Base-by-base conservation (phyloP, 768 basidiomycete species). In the Naganishia randhawae region DNA sequence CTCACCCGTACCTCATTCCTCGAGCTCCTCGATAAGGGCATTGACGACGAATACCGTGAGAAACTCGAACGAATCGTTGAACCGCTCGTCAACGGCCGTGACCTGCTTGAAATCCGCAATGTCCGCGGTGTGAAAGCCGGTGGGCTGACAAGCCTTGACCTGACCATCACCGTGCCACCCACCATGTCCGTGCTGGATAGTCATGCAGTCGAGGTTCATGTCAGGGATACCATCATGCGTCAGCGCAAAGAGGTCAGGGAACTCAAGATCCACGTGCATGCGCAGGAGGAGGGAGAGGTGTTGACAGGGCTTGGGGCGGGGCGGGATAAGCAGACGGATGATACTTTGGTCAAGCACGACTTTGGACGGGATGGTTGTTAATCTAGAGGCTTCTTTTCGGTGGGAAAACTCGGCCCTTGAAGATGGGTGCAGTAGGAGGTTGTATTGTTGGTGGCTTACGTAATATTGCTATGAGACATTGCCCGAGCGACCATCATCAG, bases 11-110 rank as follows among this genome's bases (percentile, higher is more conserved):
- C 86, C 17, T 89, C 91, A 1, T 85, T 90, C 81, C 83, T 85
- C 19, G 92, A 96, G 75, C 82, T 96, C 67, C 89, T 89, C 0
- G 92, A 96, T 73, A 89, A 88, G 19, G 87, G 91, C 17, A 85
- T 92, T 32, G 86, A 90, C 0, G 77, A 78, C 9, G 76, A 79
- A 61, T 87, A 86, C 51, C 83, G 82, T 50, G 78, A 79, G 31
- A 82, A 83, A 17, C 83, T 92, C n/a, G 75, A 83, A 68, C 82
- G 79, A 64, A 82, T 85, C 1, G 81, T 92, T 35, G 81, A 84
- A 9, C 88, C 86, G 54, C 81, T 89, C 25, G 73, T 86, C 22
- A 75, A 73, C 63, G 55, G 50, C 33, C 53, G 61, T 48, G 69
- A 74, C 29, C 62, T 76, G 37, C 63, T 80, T 39, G 75, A 75